These are phyloP conservation scores for Russula dissimulans DNA, from an alignment of 768 basidiomycete genomes.

Conservation along the genomic window DNA sequence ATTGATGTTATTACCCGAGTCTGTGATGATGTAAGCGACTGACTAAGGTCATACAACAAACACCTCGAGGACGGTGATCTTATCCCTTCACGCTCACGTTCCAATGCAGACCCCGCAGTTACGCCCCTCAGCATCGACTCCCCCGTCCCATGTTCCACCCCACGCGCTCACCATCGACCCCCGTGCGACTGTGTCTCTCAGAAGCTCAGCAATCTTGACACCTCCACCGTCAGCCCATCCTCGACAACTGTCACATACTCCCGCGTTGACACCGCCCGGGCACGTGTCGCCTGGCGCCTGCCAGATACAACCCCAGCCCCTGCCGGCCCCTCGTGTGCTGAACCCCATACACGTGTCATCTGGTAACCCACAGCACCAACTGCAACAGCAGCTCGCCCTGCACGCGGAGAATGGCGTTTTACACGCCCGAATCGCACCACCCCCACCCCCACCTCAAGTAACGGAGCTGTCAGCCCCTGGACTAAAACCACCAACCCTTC, in stretches of 20 bases:
- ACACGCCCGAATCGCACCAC: conserved; percentile 7
- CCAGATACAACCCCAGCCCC: not conserved
- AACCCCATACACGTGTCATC: not conserved
- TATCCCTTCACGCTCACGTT: not conserved
- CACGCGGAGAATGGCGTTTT: not conserved
- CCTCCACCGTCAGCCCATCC: not conserved
- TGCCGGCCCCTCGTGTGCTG: not conserved
- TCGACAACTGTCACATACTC: not conserved
- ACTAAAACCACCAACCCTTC: not conserved
- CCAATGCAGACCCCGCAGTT: not conserved
- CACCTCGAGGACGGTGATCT: no score
- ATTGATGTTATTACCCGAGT: not conserved
- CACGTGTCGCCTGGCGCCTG: not conserved
- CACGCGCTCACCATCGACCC: not conserved
- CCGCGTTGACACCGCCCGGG: not conserved
- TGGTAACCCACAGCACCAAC: not conserved
- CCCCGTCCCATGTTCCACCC: not conserved
- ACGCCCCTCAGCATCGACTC: no score
- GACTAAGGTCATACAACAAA: not conserved
- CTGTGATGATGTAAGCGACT: not conserved
- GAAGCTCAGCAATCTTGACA: not conserved
- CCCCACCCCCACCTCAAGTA: not conserved
- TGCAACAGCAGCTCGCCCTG: not conserved
- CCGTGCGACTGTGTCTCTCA: not conserved
- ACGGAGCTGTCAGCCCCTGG: not conserved